A percentile compares a stretch with the other conserved stretches of the same genome.
phyloP scores from a whole-genome alignment of 148 eudicot genomes.

The Persicaria maculosa region DNA sequence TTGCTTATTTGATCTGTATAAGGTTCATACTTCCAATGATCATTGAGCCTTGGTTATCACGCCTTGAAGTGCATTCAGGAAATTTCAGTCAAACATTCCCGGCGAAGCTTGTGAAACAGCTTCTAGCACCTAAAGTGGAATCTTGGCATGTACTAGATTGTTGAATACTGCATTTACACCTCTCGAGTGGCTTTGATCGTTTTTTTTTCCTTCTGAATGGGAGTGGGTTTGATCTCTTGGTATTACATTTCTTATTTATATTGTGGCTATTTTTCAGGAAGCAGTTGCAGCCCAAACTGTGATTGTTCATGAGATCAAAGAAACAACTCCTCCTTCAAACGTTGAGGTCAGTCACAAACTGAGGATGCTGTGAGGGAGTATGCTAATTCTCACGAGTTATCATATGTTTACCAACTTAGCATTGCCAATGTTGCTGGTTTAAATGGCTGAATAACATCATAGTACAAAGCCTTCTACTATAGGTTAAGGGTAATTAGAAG shows the following conservation, averaged over 20 bases:
- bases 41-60: neutral
- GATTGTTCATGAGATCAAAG: conserved; percentile 27
- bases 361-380: neutral
- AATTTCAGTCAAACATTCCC: neutral
- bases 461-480: neutral
- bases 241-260: neutral
- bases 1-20: neutral
- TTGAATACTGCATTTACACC: neutral
- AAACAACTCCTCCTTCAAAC: conserved; percentile 24
- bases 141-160: neutral
- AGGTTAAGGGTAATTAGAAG: neutral
- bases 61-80: neutral
- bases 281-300: conserved; percentile 49
- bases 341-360: conserved; percentile 28
- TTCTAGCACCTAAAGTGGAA: neutral
- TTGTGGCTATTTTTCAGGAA: conserved; percentile 27
- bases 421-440: neutral
- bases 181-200: neutral
- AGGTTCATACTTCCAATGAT: neutral
- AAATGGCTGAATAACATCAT: neutral
- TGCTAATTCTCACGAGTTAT: neutral
- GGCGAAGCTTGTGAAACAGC: neutral
- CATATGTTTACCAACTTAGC: neutral
- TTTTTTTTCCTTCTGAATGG: neutral
- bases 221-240: neutral